Conservation (phyloP, 2,329 filamentous ascomycete species). For the Xylariaceae sp. region DNA sequence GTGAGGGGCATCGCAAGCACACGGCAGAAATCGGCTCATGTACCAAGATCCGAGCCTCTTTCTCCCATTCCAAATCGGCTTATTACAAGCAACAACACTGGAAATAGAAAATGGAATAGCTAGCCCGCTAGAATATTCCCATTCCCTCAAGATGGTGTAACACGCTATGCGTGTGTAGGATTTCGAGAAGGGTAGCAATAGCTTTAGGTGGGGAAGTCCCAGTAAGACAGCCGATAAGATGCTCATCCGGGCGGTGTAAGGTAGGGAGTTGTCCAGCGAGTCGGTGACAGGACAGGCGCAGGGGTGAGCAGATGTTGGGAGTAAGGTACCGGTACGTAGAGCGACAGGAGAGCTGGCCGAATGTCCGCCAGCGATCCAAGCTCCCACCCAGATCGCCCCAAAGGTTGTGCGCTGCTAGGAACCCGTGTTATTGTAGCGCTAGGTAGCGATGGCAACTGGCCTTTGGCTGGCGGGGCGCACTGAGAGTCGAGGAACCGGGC, state of each 20-base stretch:
- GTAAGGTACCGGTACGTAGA: conserved; percentile 29
- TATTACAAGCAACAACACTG: no score
- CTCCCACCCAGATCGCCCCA: conserved; percentile 25
- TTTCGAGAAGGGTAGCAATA: conserved; percentile 5
- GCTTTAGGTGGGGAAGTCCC: conserved; percentile 6
- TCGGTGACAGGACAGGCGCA: conserved; percentile 15
- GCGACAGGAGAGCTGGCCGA: background rate
- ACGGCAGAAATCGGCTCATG: no score
- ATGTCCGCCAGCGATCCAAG: conserved; percentile 3
- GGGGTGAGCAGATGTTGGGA: conserved; percentile 27
- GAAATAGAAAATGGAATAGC: conserved; percentile 8
- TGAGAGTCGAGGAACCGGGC: no score
- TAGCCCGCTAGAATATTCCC: background rate
- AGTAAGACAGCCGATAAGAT: background rate
- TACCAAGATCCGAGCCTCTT: no score
- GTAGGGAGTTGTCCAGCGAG: conserved; percentile 11
- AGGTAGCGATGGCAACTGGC: no score
- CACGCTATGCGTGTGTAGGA: no score
- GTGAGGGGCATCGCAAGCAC: no score
- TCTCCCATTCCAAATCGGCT: no score
- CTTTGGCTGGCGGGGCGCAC: no score
- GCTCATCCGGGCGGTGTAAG: conserved; percentile 14
- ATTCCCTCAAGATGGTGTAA: no score
- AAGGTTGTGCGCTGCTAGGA: conserved; percentile 29
- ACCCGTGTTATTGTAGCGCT: conserved; percentile 11